Conservation (phyloP, 805 yeast genomes). For the Suhomyces faveliae region DNA sequence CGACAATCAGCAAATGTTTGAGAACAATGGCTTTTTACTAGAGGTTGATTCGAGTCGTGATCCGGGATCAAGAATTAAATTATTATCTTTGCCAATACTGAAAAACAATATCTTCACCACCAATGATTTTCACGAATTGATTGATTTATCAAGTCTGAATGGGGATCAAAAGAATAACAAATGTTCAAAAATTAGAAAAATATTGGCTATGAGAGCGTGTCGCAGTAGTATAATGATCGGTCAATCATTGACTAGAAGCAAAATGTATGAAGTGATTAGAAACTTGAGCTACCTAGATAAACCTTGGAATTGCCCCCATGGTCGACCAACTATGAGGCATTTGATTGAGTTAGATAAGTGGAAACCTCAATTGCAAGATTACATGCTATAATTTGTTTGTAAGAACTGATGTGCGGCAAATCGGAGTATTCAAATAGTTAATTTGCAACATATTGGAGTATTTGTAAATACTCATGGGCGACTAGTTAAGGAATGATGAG, state of each 20-base stretch:
- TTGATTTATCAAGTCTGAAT: slow-evolving; percentile 61
- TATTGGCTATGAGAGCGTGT: slow-evolving; percentile 96
- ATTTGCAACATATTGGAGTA: neutral
- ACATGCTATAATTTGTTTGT: slow-evolving; percentile 5
- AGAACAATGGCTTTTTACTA: slow-evolving; percentile 72
- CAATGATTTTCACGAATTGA: slow-evolving; percentile 73
- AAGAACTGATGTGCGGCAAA: neutral
- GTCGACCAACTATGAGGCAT: slow-evolving; percentile 95
- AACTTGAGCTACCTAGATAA: slow-evolving; percentile 72
- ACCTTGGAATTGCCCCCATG: slow-evolving; percentile 98
- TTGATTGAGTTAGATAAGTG: slow-evolving; percentile 53
- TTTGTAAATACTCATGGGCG: neutral
- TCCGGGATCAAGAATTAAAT: slow-evolving; percentile 56
- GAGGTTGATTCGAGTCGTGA: slow-evolving; percentile 45
- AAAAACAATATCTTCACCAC: slow-evolving; percentile 65
- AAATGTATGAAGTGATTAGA: slow-evolving; percentile 68
- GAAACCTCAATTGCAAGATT: slow-evolving; percentile 11
- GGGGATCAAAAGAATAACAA: slow-evolving; percentile 33
- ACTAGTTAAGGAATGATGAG: neutral
- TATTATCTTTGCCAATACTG: slow-evolving; percentile 71
- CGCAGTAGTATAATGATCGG: slow-evolving; percentile 95
- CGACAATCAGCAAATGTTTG: slow-evolving; percentile 57
- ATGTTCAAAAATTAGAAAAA: slow-evolving; percentile 75
- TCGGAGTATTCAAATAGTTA: neutral
- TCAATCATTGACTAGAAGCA: slow-evolving; percentile 50